phyloP scores from a whole-genome alignment of 2,329 filamentous ascomycete genomes.

The Grosmannia serpens region DNA sequence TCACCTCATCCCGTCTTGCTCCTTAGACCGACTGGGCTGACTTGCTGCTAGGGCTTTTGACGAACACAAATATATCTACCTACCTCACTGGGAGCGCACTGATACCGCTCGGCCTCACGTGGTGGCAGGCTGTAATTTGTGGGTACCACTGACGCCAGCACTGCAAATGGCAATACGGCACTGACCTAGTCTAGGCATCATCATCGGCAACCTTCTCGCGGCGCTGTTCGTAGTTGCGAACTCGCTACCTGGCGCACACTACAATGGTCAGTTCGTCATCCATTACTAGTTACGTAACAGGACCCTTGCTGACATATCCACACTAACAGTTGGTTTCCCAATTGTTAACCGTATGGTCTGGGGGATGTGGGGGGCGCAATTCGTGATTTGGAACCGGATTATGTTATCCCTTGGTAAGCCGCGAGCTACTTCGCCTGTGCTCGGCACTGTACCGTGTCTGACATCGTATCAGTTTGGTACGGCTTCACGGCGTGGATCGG shows the following conservation, averaged over 20 bases:
- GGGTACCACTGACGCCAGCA: not conserved
- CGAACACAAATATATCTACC: conserved; percentile 32
- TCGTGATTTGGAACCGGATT: conserved; percentile 25
- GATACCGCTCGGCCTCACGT: conserved; percentile 27
- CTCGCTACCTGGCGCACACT: conserved; percentile 30
- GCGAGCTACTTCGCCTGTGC: not conserved
- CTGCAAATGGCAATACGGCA: not conserved
- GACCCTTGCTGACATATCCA: not conserved
- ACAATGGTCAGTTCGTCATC: conserved; percentile 22
- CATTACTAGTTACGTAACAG: too few relatives aligned
- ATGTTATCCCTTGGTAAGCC: conserved; percentile 27
- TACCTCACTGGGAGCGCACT: conserved; percentile 29
- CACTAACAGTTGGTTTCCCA: conserved; percentile 18
- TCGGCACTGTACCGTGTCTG: not conserved
- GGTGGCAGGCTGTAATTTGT: conserved; percentile 30
- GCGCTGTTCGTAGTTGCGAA: conserved; percentile 27
- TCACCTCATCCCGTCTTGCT: not conserved
- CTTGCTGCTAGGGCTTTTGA: conserved; percentile 28
- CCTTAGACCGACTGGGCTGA: not conserved
- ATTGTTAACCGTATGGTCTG: conserved; percentile 21
- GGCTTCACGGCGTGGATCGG: conserved; percentile 35
- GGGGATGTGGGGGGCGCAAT: conserved; percentile 17
- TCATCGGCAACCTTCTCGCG: conserved; percentile 27
- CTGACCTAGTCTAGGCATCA: conserved; percentile 15
- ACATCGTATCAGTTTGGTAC: conserved; percentile 17